Evolutionary conservation across 345 rosid genomes (phyloP), one percentile per base, ranked within the genome.

Genomic region (Euphorbia pulcherrima): DNA sequence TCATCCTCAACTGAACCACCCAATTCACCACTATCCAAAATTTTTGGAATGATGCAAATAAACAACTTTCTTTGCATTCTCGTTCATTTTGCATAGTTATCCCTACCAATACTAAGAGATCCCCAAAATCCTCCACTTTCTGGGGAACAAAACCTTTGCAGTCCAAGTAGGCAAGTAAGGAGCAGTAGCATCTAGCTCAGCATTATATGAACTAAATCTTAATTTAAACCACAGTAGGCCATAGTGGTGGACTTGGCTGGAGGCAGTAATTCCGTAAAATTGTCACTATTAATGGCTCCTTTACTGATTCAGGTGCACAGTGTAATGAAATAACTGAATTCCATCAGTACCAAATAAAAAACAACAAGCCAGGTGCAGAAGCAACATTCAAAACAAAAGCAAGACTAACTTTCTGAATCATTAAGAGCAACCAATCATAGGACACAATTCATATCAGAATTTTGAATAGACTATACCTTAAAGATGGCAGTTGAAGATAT

Each of bases 41-140:
- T 39, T 88, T 86, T 90, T 0, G 98, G 98, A 62, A 90, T 62
- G 24, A 93, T 86, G 89, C 4, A 96, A 87, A 74, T 93, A 82
- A 59, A 93, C 94, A 69, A 88, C 83, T 83, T 90, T 88, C 71
- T 76, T 84, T 0, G 90, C 56, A 39, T 88, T 88, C 80, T 88
- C 92, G 56, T 77, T 79, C 77, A 90, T 60, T 84, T 87, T 1
- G 81, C 86, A 37, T 83, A 79, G 58, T 59, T 86, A 24, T 72
- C 77, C 77, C 93, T 82, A 60, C 93, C 93, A 86, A 93, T 91
- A 54, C 80, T 96, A 58, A 93, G 94, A 48, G 97, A 79, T 90
- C 97, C 13, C 97, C 98, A 68, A 91, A 93, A 62, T 93, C 97
- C 77, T 93, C 99, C 3, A 86, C 80, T 52, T 80, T 90, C 68